These are phyloP conservation scores for Paramecium pentaurelia DNA, from an alignment of 73 alveolate species.

Conservation along the genomic window DNA sequence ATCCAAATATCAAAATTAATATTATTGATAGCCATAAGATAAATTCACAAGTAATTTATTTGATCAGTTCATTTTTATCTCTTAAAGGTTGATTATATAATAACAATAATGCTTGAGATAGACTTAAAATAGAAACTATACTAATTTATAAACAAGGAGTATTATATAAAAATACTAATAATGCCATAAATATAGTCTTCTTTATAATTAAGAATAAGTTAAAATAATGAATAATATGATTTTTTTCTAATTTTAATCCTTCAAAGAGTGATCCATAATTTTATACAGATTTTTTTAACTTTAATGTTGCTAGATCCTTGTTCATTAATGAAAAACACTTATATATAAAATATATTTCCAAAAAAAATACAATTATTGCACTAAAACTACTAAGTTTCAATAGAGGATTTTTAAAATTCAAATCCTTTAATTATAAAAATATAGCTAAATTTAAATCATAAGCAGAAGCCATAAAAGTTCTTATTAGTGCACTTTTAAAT, in stretches of 20 bases:
- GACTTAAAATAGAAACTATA: neutral
- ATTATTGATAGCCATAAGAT: neutral
- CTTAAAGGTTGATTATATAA: neutral
- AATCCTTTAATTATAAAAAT: neutral
- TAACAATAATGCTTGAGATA: neutral
- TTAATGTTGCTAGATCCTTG: neutral
- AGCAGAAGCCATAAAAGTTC: slow-evolving; percentile 41
- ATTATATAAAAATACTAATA: neutral
- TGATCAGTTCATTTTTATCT: neutral
- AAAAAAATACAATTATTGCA: neutral
- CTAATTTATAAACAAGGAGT: neutral
- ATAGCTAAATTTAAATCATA: slow-evolving; percentile 32
- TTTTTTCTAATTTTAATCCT: neutral
- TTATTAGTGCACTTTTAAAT: neutral
- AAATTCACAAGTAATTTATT: neutral
- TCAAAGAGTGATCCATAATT: neutral
- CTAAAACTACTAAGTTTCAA: neutral
- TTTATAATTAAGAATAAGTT: neutral
- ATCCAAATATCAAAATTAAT: neutral
- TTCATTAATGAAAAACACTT: neutral
- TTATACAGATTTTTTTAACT: neutral
- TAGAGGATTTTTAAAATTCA: neutral
- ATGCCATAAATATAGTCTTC: neutral
- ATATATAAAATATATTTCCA: neutral
- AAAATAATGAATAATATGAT: neutral